A percentile compares a stretch with the other conserved stretches of the same genome.
These are phyloP conservation scores for Lumnitzera littorea DNA, from an alignment of 345 rosid species.

Conservation along the genomic window DNA sequence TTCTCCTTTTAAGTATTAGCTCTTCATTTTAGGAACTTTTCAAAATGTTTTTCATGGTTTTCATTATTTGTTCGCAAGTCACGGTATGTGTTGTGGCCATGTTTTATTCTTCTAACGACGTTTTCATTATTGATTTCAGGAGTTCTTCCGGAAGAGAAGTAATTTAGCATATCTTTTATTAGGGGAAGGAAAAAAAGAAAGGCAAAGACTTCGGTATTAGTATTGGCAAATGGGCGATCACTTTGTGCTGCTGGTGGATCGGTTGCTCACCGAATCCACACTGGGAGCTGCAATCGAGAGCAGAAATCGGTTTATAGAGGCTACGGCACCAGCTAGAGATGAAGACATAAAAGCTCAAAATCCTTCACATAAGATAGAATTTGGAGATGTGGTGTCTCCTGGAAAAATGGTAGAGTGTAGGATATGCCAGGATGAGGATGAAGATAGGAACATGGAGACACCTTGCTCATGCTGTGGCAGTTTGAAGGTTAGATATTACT, in stretches of 20 bases:
- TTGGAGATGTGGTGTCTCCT: constrained; percentile 30
- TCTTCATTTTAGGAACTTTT: too few relatives aligned
- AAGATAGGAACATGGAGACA: constrained; percentile 77
- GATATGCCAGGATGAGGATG: constrained; percentile 92
- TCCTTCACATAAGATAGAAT: constrained; percentile 25
- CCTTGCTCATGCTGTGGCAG: constrained; percentile 93
- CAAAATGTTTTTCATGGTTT: neutral
- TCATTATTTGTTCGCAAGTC: constrained; percentile 1
- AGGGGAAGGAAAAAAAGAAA: constrained; percentile 3
- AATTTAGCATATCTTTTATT: constrained; percentile 1
- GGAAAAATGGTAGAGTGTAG: constrained; percentile 71
- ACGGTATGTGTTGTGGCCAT: neutral
- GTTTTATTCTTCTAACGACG: constrained; percentile 18
- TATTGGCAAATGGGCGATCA: constrained; percentile 73
- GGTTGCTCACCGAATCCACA: constrained; percentile 78
- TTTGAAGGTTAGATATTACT: constrained; percentile 52
- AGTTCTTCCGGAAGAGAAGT: constrained; percentile 6
- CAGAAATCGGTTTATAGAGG: constrained; percentile 44
- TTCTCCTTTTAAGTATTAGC: too few relatives aligned
- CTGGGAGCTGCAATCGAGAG: constrained; percentile 76
- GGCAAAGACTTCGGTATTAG: neutral
- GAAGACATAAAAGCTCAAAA: constrained; percentile 19
- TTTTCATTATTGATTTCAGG: constrained; percentile 23
- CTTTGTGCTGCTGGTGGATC: constrained; percentile 81
- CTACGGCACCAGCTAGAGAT: constrained; percentile 19